phyloP scores from a whole-genome alignment of 345 rosid species.

The Euphorbia lathyris region DNA sequence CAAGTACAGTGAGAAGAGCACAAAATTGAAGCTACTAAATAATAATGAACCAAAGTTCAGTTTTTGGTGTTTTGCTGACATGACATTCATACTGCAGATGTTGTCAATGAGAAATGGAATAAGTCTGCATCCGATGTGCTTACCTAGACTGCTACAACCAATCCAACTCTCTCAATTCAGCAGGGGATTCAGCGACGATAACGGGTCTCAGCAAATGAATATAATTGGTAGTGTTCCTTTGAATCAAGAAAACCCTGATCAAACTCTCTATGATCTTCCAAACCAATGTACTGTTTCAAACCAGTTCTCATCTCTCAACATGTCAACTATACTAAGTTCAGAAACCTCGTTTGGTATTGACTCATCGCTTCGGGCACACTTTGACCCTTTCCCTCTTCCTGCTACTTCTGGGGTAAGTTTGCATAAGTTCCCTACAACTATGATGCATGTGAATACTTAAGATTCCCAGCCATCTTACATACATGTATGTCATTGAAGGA shows the following conservation, averaged over 20 bases:
- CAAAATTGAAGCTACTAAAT: not conserved
- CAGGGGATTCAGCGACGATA: slow-evolving; percentile 30
- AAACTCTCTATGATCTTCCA: slow-evolving; percentile 30
- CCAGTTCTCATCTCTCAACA: slow-evolving; percentile 32
- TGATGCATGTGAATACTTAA: not conserved
- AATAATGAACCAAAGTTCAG: not conserved
- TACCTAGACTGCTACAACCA: slow-evolving; percentile 59
- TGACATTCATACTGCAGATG: slow-evolving; percentile 49
- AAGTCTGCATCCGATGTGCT: slow-evolving; percentile 57
- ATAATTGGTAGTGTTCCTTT: slow-evolving; percentile 26
- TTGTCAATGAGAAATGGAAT: slow-evolving; percentile 76
- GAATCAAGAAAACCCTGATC: slow-evolving; percentile 36
- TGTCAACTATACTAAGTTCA: slow-evolving; percentile 39
- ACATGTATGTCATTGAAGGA: slow-evolving; percentile 38
- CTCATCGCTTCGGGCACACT: slow-evolving; percentile 52
- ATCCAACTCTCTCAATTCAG: slow-evolving; percentile 41
- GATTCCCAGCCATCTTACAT: slow-evolving; percentile 15
- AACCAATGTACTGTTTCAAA: slow-evolving; percentile 37
- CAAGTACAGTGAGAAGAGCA: not conserved
- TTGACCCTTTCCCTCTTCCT: slow-evolving; percentile 42
- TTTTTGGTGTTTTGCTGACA: slow-evolving; percentile 11
- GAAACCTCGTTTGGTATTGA: slow-evolving; percentile 48
- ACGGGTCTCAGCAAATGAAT: slow-evolving; percentile 26
- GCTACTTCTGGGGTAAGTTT: slow-evolving; percentile 45
- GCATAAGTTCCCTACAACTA: not conserved